Evolutionary conservation across 352 stramenopile genomes (phyloP).

Genomic region (Pythium coloratum): DNA sequence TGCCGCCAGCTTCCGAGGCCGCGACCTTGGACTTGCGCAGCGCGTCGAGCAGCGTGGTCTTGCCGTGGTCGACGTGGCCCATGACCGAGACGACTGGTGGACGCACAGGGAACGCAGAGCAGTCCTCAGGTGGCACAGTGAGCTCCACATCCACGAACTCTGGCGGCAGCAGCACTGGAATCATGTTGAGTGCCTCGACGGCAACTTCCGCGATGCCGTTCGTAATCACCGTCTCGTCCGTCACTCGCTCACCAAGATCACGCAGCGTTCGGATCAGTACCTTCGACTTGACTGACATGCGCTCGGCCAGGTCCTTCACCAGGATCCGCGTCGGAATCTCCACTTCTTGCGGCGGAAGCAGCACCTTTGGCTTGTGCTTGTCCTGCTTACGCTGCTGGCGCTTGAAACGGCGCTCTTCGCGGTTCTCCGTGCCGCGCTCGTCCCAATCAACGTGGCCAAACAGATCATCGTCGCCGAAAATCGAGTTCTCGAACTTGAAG

Average conservation of each 20-base stretch:
- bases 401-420: conserved; percentile 67
- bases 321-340: conserved; percentile 74
- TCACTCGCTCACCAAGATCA: conserved; percentile 69
- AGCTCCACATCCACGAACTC: conserved; percentile 84
- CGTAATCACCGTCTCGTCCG: conserved; percentile 69
- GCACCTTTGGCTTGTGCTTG: conserved; percentile 38
- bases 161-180: conserved; percentile 76
- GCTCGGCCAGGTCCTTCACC: conserved; percentile 78
- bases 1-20: conserved; percentile 96
- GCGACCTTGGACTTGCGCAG: conserved; percentile 92
- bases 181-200: conserved; percentile 84
- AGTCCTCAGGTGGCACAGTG: conserved; percentile 60
- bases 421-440: conserved; percentile 46
- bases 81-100: conserved; percentile 98
- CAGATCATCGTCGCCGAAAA: conserved; percentile 66
- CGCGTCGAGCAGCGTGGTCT: conserved; percentile 98
- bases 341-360: conserved; percentile 60
- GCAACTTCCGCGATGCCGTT: conserved; percentile 80
- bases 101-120: conserved; percentile 62
- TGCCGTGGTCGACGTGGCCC: conserved; percentile 99
- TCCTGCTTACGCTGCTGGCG: conserved; percentile 55
- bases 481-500: conserved; percentile 87
- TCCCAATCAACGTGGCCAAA: conserved; percentile 84
- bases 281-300: conserved; percentile 77
- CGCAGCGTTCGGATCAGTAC: conserved; percentile 65